Evolutionary conservation across 352 stramenopile genomes (phyloP), one percentile per base, ranked within the genome.

Genomic region (Phytophthora pseudosyringae): DNA sequence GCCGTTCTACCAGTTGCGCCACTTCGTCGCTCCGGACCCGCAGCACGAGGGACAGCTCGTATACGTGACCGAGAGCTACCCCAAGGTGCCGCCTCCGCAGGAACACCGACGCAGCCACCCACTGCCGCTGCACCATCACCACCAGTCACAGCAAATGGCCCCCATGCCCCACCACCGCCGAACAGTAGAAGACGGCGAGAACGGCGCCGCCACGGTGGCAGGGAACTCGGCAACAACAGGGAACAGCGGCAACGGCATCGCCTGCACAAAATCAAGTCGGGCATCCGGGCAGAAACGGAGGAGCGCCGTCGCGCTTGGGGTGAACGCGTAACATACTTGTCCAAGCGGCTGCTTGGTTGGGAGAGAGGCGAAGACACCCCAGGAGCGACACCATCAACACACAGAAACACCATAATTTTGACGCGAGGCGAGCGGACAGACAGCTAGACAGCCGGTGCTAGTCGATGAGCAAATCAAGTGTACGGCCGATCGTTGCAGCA

Each of bases 211-310:
- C 15, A 43, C 58, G 13, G 41, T 57, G 38, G 48, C 66, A 44
- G 43, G 58, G 62, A 54, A 43, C 11, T 47, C 58, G 5, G 10
- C 49, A 49, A 31, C 45, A 49, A 55, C 69, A 67, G 69, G 53
- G 16, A 67, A 25, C 40, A 68, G 29, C 57, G 50, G 25, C 39
- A 80, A 71, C 18, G 77, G 78, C 13, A 79, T 86, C 29, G 76
- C 72, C 28, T 83, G 77, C 62, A 86, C 75, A 48, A 83, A 78
- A 61, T 74, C 73, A 44, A 75, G 57, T 62, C 79, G 84, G 26
- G 76, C 81, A 41, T 90, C 86, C 0, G 82, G 83, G 5, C 85
- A 91, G 59, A 95, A 95, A 71, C 80, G 85, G 43, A 84, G 85
- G 61, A 90, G 82, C 53, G 86, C 83, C 15, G 83, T 93, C 33